Evolutionary conservation across 2,329 filamentous ascomycete species (phyloP), one percentile per base, ranked within the genome.

Genomic region (Gnomoniopsis sp.): DNA sequence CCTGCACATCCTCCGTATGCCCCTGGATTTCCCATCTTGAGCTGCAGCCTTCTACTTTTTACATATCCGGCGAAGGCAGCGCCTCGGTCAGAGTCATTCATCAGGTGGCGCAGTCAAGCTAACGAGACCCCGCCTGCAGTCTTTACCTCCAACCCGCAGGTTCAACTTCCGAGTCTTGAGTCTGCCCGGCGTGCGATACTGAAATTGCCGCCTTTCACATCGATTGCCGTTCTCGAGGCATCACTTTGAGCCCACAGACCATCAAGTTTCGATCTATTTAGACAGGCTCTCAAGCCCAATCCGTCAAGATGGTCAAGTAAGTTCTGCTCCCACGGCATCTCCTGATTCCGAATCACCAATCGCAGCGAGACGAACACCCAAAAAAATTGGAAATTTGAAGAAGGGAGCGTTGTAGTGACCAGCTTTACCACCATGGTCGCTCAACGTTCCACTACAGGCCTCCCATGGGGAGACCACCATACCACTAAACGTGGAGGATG

Each of bases 231-330:
- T 53, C 59, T 61, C 60, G 60, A 62, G 60, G 60, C 59, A 61
- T 53, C 38, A 41, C 51, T 19, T 34, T 41, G 46, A 38, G 4
- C 21, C 23, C 15, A 33, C 38, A 54, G 46, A 49, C 57, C 62
- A 62, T 57, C 65, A 65, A 61, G 61, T 64, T 65, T 62, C 63
- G 61, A 63, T 47, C 64, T n/a, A 69, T 68, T 64, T 65, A 65
- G 68, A 63, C 64, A 67, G 68, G 66, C 56, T 67, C 64, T 64
- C 65, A 65, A 44, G 58, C 64, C 77, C 89, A 86, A 77, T 90
- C 92, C 90, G 91, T 83, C 89, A 97, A 92, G 79, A 99, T 99
- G 95, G 95, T 99, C 79, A 97, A 98, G 93, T 97, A 89, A 89
- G 93, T 93, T 57, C 30, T 49, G 54, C 33, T 17, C 21, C 26